These are phyloP conservation scores for Rhynchospora pubera DNA, from an alignment of 176 grass and related monocot species.

Conservation along the genomic window DNA sequence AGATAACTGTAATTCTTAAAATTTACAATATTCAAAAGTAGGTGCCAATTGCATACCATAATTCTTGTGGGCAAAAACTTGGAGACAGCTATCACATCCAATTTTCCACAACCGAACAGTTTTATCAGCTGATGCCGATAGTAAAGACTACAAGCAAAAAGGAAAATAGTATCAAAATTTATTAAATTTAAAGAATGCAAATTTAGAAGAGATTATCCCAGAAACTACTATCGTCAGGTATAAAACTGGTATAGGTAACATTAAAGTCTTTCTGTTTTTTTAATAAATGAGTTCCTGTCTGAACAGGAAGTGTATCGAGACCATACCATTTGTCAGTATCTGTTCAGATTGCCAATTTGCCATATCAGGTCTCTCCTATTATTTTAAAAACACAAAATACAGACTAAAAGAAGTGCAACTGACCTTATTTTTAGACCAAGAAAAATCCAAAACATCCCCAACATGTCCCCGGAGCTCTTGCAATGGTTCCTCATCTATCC, in stretches of 20 bases:
- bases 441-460: conserved; percentile 72
- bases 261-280: background rate
- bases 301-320: background rate
- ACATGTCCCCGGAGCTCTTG: conserved; percentile 66
- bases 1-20: conserved; percentile 5
- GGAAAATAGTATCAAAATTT: conserved; percentile 7
- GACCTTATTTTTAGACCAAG: conserved; percentile 81
- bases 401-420: conserved; percentile 16
- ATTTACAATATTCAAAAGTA: background rate
- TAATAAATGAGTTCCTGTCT: background rate
- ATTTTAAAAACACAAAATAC: conserved; percentile 11
- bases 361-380: conserved; percentile 9
- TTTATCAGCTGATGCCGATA: conserved; percentile 82
- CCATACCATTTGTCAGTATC: background rate
- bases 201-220: background rate
- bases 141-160: conserved; percentile 43
- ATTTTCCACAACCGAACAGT: conserved; percentile 77
- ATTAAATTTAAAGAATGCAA: background rate
- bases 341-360: background rate
- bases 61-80: conserved; percentile 73
- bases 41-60: conserved; percentile 45
- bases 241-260: background rate
- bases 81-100: conserved; percentile 51
- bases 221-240: background rate
- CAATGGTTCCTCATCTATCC: conserved; percentile 45